Evolutionary conservation across 2,329 filamentous ascomycete species (phyloP).

Genomic region (Coleophoma eucalyptorum): DNA sequence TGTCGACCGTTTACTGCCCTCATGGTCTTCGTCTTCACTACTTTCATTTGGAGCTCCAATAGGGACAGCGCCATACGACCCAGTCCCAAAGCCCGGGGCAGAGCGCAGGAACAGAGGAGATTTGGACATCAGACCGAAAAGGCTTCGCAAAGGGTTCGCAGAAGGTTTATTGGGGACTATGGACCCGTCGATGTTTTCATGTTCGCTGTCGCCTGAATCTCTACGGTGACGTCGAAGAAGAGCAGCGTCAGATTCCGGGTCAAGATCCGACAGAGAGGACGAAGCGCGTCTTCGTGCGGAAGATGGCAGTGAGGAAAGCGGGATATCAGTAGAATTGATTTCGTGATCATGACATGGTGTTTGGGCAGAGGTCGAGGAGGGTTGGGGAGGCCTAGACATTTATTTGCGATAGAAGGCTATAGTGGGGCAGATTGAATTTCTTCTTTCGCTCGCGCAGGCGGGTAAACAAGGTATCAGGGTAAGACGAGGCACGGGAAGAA

Average conservation of each 20-base stretch:
- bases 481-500: too few species aligned
- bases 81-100: slow-evolving; percentile 55
- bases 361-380: too few species aligned
- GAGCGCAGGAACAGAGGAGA: slow-evolving; percentile 55
- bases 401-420: not conserved
- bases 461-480: too few species aligned
- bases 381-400: not conserved
- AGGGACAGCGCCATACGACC: slow-evolving; percentile 57
- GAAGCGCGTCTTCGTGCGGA: slow-evolving; percentile 5
- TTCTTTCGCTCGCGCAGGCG: too few species aligned
- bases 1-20: slow-evolving; percentile 13
- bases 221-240: slow-evolving; percentile 19
- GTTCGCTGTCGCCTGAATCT: slow-evolving; percentile 9
- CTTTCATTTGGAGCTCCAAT: slow-evolving; percentile 34
- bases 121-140: slow-evolving; percentile 34
- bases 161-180: slow-evolving; percentile 2
- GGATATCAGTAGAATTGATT: not conserved
- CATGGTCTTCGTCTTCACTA: slow-evolving; percentile 25
- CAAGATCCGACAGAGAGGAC: slow-evolving; percentile 15
- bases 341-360: not conserved
- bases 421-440: too few species aligned
- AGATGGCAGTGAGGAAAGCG: slow-evolving; percentile 1
- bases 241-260: slow-evolving; percentile 21
- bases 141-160: slow-evolving; percentile 15
- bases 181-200: slow-evolving; percentile 8